Evolutionary conservation across 2,329 filamentous ascomycete genomes (phyloP), one percentile per base, ranked within the genome.

Genomic region (Trichoderma atroviride): DNA sequence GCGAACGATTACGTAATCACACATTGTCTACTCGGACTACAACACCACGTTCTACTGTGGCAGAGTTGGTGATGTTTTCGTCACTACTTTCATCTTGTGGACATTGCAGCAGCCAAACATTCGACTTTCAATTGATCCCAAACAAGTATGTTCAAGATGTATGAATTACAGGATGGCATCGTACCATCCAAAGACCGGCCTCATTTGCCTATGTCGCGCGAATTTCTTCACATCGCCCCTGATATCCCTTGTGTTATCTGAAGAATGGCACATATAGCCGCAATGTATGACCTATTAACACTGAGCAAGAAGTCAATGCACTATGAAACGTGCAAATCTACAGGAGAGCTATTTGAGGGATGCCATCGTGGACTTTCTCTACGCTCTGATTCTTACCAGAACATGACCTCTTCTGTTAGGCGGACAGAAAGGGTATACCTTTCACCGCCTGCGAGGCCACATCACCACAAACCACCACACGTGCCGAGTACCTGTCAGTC

Each of bases 361-460:
- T 14, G 24, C 29, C 24, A 22, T 35, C 5, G 22, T 19, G n/a
- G 2, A 5, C 29, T 43, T 16, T 53, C 35, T 29, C 43, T 1
- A 14, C 14, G 24, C 52, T 57, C n/a, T 43, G 19, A 19, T 56
- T 47, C 57, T 31, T 22, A 22, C 43, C 53, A 19, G n/a, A 19
- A 11, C 22, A 16, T 29, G n/a, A 27, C n/a, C 53, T 57, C 37
- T 27, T 58, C 27, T 58, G 22, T 37, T 13, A 22, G 27, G 53
- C 5, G 14, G 27, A 66, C 29, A 66, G 55, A 29, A 29, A 37
- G 40, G 14, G 59, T 50, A 59, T 58, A 22, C 16, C 29, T 14
- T 56, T 67, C 55, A 59, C 64, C 64, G 64, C 64, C 31, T 52
- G 37, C 40, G 47, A 24, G 22, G 27, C n/a, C 11, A 24, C 33